Conservation (phyloP, 331 rosid species). For the Telfairia occidentalis region DNA sequence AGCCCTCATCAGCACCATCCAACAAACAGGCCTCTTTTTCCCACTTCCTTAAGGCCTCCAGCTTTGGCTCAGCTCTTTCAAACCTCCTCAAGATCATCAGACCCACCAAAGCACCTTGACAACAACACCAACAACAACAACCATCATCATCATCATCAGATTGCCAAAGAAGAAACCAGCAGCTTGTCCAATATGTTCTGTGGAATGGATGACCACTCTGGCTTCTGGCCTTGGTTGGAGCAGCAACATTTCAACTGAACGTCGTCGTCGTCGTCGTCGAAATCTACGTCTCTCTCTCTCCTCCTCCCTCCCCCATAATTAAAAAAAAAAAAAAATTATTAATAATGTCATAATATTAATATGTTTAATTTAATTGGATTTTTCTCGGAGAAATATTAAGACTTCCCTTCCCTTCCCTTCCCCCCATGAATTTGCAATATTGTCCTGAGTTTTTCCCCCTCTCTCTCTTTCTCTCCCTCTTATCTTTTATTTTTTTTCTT, state of each 20-base stretch:
- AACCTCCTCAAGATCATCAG: conserved; percentile 59
- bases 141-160: conserved; percentile 56
- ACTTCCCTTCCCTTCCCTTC: background rate
- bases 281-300: background rate
- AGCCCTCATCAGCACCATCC: conserved; percentile 46
- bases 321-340: background rate
- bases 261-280: background rate
- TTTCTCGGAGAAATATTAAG: conserved; percentile 7
- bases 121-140: conserved; percentile 30
- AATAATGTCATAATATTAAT: conserved; percentile 9
- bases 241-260: conserved; percentile 77
- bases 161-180: conserved; percentile 66
- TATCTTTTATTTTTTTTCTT: too few relatives aligned
- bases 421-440: conserved; percentile 7
- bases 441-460: background rate
- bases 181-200: conserved; percentile 66
- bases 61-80: conserved; percentile 62
- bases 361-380: conserved; percentile 14
- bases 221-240: conserved; percentile 99
- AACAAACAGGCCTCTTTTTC: conserved; percentile 50
- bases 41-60: conserved; percentile 64
- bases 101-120: conserved; percentile 15
- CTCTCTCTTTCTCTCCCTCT: too few relatives aligned
- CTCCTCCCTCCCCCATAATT: background rate
- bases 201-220: conserved; percentile 84